These are phyloP conservation scores for Aphanomyces stellatus DNA, from an alignment of 352 stramenopile species.

Conservation along the genomic window DNA sequence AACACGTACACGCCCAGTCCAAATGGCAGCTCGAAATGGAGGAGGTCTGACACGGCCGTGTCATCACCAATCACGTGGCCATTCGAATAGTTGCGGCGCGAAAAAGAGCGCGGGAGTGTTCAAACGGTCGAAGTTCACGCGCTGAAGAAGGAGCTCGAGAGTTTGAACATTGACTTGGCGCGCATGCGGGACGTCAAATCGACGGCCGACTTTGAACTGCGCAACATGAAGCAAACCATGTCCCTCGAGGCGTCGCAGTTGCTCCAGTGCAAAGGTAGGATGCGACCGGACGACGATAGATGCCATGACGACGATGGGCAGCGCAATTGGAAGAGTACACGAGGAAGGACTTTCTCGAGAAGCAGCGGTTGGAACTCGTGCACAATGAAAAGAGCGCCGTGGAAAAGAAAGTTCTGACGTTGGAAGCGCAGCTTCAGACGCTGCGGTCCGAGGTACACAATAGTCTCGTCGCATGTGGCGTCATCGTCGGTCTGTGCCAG, in stretches of 20 bases:
- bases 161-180: conserved; percentile 30
- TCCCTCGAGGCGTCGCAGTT: conserved; percentile 20
- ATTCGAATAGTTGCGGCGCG: conserved; percentile 10
- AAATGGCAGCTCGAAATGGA: conserved; percentile 28
- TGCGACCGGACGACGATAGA: background rate
- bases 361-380: conserved; percentile 28
- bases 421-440: conserved; percentile 30
- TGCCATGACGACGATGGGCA: background rate
- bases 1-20: conserved; percentile 11
- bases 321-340: conserved; percentile 37
- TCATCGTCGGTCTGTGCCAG: background rate
- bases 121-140: conserved; percentile 27
- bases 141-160: conserved; percentile 33
- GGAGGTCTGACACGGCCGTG: too few relatives aligned
- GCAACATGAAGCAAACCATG: conserved; percentile 25
- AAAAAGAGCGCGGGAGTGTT: conserved; percentile 22
- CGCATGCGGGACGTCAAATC: conserved; percentile 24
- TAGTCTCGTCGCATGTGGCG: background rate
- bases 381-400: conserved; percentile 26
- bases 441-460: conserved; percentile 15
- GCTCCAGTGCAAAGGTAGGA: conserved; percentile 28
- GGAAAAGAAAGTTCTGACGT: conserved; percentile 28
- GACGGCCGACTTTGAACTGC: conserved; percentile 30
- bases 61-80: too few relatives aligned
- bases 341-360: conserved; percentile 38